Base-by-base conservation (phyloP, 2,329 filamentous ascomycete species). In the Penicillium capsulatum region DNA sequence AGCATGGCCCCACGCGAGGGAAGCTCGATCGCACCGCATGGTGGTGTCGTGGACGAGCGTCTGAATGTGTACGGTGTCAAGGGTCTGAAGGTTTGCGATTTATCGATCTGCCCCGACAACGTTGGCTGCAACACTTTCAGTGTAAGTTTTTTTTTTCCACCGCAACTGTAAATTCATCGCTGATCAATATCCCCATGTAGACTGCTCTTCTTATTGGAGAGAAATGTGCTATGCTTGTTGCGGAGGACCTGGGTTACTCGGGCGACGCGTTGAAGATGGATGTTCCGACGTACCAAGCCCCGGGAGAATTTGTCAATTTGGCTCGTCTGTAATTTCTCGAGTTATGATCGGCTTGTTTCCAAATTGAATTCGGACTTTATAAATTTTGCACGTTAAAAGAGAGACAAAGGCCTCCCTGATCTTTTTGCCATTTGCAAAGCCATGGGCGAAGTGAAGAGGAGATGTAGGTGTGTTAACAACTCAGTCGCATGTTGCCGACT, bases 51-150 rank as follows among this genome's bases (percentile, higher is more conserved):
- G 26, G 84, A 89, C 58, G 83, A 86, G 65, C 77, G 84, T 44
- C 74, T 89, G 40, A 88, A 87, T 51, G 84, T 89, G 3, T 82
- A 88, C 59, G 84, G 83, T 36, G 83, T 87, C 50, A 76, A 86
- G 71, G 80, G 81, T 11, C 75, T 89, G 54, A 88, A 88, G 74
- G 83, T 88, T 16, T 83, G 83, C 9, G 84, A 89, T 63, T 64
- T 88, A 31, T 81, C 75, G 35, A 85, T 88, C 69, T 88, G 83
- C 64, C 84, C 84, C 1, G 83, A 88, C 63, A 89, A 88, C 49
- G 83, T 88, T 15, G 84, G 81, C 45, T 81, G 79, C 66, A 81
- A 82, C 64, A 81, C 76, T 50, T 79, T 65, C 62, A 71, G 19
- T 22, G 19, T 22, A 22, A 22, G 19, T 22, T 22, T 22, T 5